phyloP scores from a whole-genome alignment of 768 basidiomycete genomes.

The Calvatia gigantea region DNA sequence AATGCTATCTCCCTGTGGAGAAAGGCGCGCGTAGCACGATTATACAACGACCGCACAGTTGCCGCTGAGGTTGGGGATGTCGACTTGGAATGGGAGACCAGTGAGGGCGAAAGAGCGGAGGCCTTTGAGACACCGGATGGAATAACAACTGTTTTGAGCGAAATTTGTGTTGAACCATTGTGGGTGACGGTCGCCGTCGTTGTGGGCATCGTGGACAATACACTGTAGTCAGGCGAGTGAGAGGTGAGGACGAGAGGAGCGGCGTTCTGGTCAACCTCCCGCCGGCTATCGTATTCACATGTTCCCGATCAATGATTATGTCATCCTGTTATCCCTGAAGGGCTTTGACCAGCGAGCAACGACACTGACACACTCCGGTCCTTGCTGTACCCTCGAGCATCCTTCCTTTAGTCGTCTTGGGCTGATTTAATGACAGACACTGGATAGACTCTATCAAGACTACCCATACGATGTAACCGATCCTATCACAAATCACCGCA shows the following conservation, averaged over 20 bases:
- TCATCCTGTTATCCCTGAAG: background rate
- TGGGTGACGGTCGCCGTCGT: slow-evolving; percentile 14
- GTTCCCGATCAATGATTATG: slow-evolving; percentile 12
- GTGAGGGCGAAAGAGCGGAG: background rate
- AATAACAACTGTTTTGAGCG: slow-evolving; percentile 11
- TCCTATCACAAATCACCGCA: too few species aligned
- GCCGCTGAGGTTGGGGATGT: slow-evolving; percentile 26
- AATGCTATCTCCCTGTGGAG: slow-evolving; percentile 68
- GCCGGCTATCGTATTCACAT: slow-evolving; percentile 13
- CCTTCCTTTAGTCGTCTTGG: too few species aligned
- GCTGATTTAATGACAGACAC: too few species aligned
- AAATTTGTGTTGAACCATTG: slow-evolving; percentile 4
- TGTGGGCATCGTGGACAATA: slow-evolving; percentile 16
- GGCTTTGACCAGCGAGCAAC: too few species aligned
- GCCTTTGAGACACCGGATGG: slow-evolving; percentile 1
- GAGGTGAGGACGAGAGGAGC: background rate
- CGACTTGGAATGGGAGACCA: background rate
- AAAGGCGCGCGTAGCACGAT: slow-evolving; percentile 76
- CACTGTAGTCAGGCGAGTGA: background rate
- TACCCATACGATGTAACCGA: too few species aligned
- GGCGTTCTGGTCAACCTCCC: background rate
- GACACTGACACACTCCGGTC: too few species aligned
- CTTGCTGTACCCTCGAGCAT: too few species aligned
- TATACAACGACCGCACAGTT: slow-evolving; percentile 69
- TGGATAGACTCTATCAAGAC: too few species aligned